Evolutionary conservation across 2,329 filamentous ascomycete species (phyloP).

Genomic region (Hypoxylon sp.): DNA sequence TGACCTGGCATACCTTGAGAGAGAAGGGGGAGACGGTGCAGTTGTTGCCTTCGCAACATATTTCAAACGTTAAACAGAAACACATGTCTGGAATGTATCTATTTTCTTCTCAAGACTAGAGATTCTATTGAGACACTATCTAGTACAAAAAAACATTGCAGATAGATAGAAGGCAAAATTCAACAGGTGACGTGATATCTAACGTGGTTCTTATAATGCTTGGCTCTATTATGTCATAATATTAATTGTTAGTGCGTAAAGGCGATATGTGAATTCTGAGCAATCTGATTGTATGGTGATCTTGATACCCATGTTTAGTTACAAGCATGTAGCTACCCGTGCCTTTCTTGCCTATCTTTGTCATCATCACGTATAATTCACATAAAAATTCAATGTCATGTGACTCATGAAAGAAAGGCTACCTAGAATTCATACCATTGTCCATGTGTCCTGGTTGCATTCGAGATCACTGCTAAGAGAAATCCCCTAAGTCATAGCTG

Average conservation of each 20-base stretch:
- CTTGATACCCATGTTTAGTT: neutral
- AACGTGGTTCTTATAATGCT: neutral
- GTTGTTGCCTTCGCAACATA: slow-evolving; percentile 17
- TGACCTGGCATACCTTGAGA: neutral
- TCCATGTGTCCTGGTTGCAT: neutral
- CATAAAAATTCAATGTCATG: neutral
- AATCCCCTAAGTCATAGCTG: neutral
- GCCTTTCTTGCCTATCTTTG: neutral
- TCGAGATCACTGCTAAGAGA: neutral
- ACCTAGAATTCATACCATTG: slow-evolving; percentile 4
- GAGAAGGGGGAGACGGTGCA: slow-evolving; percentile 17
- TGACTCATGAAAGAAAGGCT: neutral
- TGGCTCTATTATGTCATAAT: neutral
- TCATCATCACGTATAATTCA: neutral
- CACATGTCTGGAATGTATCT: slow-evolving; percentile 20
- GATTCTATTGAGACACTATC: too few species aligned
- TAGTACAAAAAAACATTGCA: neutral
- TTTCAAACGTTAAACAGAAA: slow-evolving; percentile 16
- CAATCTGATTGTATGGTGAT: slow-evolving; percentile 8
- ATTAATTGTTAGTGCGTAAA: neutral
- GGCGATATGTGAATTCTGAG: neutral
- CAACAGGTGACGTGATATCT: neutral
- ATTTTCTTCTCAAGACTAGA: neutral
- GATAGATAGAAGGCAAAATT: neutral
- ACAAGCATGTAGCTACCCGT: neutral